phyloP scores from a whole-genome alignment of 1,139 yeast genomes.

The Taphrina sp. region DNA sequence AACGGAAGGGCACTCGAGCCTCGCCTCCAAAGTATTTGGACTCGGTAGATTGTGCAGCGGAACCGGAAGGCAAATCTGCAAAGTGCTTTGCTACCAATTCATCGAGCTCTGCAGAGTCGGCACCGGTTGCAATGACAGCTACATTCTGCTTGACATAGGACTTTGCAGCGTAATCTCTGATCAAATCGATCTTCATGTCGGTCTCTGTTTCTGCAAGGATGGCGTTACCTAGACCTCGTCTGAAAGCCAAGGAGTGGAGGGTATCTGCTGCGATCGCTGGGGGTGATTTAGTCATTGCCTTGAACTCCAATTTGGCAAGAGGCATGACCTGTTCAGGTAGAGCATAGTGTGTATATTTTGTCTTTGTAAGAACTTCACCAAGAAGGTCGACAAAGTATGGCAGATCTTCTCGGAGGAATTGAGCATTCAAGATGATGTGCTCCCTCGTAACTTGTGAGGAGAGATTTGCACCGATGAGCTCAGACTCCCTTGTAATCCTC shows the following conservation, averaged over 20 bases:
- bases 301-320: constrained; percentile 57
- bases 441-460: constrained; percentile 76
- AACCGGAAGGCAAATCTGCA: constrained; percentile 56
- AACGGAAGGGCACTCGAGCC: constrained; percentile 69
- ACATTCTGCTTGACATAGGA: constrained; percentile 72
- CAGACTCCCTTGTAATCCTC: constrained; percentile 91
- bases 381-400: constrained; percentile 89
- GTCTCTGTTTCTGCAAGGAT: constrained; percentile 66
- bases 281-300: constrained; percentile 54
- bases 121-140: constrained; percentile 71
- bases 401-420: constrained; percentile 80
- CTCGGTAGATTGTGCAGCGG: constrained; percentile 50
- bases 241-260: constrained; percentile 78
- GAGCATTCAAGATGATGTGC: constrained; percentile 71
- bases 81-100: constrained; percentile 69
- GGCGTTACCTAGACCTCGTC: constrained; percentile 86
- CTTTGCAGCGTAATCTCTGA: constrained; percentile 64
- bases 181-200: constrained; percentile 61
- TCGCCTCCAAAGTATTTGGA: constrained; percentile 61
- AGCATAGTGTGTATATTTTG: constrained; percentile 54
- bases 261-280: constrained; percentile 68
- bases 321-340: constrained; percentile 78
- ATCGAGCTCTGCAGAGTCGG: constrained; percentile 66
- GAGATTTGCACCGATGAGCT: constrained; percentile 84
- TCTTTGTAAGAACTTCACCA: constrained; percentile 62